phyloP scores from a whole-genome alignment of 2,329 filamentous ascomycete species.

The Sarocladium oryzae region DNA sequence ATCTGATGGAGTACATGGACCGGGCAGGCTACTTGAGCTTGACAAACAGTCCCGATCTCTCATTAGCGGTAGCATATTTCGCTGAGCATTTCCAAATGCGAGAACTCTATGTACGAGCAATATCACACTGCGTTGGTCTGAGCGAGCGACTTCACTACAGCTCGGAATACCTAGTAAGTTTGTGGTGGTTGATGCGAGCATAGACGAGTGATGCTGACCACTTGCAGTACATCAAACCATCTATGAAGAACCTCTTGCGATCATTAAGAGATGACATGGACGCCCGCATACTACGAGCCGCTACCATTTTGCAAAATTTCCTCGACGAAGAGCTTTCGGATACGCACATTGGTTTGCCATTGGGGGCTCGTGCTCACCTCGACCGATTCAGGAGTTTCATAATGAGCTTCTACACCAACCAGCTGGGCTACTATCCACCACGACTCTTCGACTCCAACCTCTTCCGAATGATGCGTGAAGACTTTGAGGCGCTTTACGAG shows the following conservation, averaged over 20 bases:
- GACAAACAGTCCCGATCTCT: conserved; percentile 58
- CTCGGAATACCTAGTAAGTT: conserved; percentile 54
- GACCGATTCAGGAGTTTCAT: conserved; percentile 67
- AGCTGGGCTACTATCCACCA: conserved; percentile 68
- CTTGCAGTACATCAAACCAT: conserved; percentile 38
- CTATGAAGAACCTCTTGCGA: conserved; percentile 59
- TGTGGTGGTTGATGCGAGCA: background rate
- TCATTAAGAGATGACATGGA: conserved; percentile 60
- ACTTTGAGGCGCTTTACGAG: conserved; percentile 66
- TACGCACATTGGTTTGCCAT: conserved; percentile 56
- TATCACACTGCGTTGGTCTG: conserved; percentile 76
- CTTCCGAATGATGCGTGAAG: conserved; percentile 55
- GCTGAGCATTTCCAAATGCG: conserved; percentile 59
- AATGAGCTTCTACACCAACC: conserved; percentile 57
- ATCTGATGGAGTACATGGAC: conserved; percentile 60
- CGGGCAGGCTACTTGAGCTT: conserved; percentile 65
- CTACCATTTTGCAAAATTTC: conserved; percentile 56
- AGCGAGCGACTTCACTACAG: conserved; percentile 50
- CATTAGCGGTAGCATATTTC: conserved; percentile 60
- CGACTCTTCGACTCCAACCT: conserved; percentile 51
- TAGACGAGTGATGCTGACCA: conserved; percentile 16
- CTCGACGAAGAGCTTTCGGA: conserved; percentile 65
- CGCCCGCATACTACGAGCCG: conserved; percentile 50
- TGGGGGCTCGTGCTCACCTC: conserved; percentile 57
- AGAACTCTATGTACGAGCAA: conserved; percentile 66